A percentile compares a stretch with the other conserved stretches of the same genome.
These are phyloP conservation scores for Xerocomus spinulosus DNA, from an alignment of 768 basidiomycete genomes.

Conservation along the genomic window DNA sequence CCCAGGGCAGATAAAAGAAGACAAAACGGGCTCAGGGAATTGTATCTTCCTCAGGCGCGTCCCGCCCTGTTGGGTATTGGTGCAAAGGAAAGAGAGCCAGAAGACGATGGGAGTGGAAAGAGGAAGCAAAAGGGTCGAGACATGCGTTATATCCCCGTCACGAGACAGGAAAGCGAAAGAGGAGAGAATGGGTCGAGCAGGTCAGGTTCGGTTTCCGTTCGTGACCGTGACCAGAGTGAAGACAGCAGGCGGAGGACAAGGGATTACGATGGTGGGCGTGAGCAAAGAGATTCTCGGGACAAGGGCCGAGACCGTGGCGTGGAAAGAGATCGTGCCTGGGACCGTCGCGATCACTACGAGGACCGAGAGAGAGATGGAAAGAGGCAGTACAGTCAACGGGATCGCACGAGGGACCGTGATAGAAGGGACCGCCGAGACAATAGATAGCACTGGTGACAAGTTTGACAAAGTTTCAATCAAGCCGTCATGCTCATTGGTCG, in stretches of 20 bases:
- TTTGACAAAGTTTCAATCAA: background rate
- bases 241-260: conserved; percentile 8
- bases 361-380: conserved; percentile 17
- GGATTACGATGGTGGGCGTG: conserved; percentile 10
- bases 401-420: conserved; percentile 15
- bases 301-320: conserved; percentile 23
- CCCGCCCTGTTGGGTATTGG: conserved; percentile 91
- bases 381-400: conserved; percentile 3
- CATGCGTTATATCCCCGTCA: conserved; percentile 77
- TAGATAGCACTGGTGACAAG: background rate
- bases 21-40: conserved; percentile 57
- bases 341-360: conserved; percentile 27
- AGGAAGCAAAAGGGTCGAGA: conserved; percentile 49
- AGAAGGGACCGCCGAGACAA: conserved; percentile 1
- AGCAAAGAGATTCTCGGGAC: conserved; percentile 15
- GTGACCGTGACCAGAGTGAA: conserved; percentile 8
- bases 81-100: conserved; percentile 78
- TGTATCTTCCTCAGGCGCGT: conserved; percentile 77
- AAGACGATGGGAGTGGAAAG: conserved; percentile 63
- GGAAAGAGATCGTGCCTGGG: conserved; percentile 29
- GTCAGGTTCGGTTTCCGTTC: conserved; percentile 37
- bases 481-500: background rate
- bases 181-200: conserved; percentile 28
- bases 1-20: conserved; percentile 49
- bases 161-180: conserved; percentile 58